A percentile compares a stretch with the other conserved stretches of the same genome.
phyloP scores from a whole-genome alignment of 179 eudicot species.

The Vitellaria paradoxa region DNA sequence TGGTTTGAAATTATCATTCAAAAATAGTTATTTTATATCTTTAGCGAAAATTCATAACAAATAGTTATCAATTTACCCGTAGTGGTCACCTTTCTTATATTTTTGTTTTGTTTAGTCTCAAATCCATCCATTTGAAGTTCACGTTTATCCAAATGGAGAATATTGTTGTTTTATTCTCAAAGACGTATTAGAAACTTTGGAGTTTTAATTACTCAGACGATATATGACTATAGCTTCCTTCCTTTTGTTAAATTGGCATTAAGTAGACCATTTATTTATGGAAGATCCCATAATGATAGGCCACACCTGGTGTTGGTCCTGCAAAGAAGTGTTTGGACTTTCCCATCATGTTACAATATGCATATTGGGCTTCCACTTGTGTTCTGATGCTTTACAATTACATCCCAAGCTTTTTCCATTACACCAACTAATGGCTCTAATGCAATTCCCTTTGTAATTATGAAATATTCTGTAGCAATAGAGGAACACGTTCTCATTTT shows the following conservation, averaged over 20 bases:
- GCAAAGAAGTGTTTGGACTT: not conserved
- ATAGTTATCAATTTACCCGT: too few species aligned
- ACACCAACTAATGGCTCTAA: not conserved
- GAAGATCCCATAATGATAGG: conserved; percentile 5
- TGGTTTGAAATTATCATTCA: too few species aligned
- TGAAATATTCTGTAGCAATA: too few species aligned
- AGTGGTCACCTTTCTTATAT: too few species aligned
- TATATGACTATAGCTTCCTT: not conserved
- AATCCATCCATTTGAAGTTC: too few species aligned
- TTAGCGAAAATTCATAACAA: too few species aligned
- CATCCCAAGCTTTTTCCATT: not conserved
- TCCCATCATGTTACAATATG: not conserved
- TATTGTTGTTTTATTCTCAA: not conserved
- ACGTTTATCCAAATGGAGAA: too few species aligned
- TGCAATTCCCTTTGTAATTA: not conserved
- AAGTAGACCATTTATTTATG: not conserved
- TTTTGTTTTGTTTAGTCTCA: too few species aligned
- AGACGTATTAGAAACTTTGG: not conserved
- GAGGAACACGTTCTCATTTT: not conserved
- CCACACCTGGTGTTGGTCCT: not conserved
- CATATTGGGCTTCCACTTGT: not conserved
- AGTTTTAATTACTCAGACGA: not conserved
- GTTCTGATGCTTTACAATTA: not conserved
- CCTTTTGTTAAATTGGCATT: not conserved
- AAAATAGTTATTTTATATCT: too few species aligned